These are phyloP conservation scores for Barnettozyma sp. DNA, from an alignment of 805 yeast genomes.

Conservation along the genomic window DNA sequence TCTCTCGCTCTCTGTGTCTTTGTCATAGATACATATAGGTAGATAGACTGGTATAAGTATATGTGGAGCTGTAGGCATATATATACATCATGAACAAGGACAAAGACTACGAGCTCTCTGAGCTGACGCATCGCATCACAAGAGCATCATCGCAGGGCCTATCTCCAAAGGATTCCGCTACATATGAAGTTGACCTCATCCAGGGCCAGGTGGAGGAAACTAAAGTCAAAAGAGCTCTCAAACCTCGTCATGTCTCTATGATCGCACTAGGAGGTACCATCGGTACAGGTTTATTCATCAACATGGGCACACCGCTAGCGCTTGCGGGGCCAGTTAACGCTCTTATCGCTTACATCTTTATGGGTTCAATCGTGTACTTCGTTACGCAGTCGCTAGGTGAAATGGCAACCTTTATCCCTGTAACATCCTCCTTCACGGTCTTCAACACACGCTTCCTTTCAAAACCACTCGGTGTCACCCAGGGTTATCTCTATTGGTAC, in stretches of 20 bases:
- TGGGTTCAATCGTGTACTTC: constrained; percentile 57
- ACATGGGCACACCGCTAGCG: constrained; percentile 47
- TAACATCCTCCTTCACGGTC: constrained; percentile 59
- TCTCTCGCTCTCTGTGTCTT: no score
- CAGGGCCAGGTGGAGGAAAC: constrained; percentile 7
- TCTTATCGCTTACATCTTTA: constrained; percentile 55
- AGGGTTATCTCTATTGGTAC: constrained; percentile 71
- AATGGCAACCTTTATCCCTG: constrained; percentile 74
- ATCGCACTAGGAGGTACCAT: constrained; percentile 76
- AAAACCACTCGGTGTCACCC: constrained; percentile 67
- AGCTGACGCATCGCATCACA: constrained; percentile 2
- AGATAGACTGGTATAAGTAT: no score
- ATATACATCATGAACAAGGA: background rate
- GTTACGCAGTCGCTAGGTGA: constrained; percentile 73
- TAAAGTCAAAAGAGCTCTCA: constrained; percentile 50
- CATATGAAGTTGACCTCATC: background rate
- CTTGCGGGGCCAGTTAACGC: constrained; percentile 66
- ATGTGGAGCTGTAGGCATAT: no score
- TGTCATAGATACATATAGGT: no score
- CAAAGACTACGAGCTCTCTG: constrained; percentile 3
- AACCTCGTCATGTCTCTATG: constrained; percentile 66
- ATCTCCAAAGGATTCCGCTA: background rate
- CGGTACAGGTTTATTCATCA: constrained; percentile 72
- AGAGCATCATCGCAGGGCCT: background rate
- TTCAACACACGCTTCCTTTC: constrained; percentile 63